Evolutionary conservation across 495 filamentous ascomycete genomes (phyloP), one percentile per base, ranked within the genome.

Genomic region (Articulospora tetracladia): DNA sequence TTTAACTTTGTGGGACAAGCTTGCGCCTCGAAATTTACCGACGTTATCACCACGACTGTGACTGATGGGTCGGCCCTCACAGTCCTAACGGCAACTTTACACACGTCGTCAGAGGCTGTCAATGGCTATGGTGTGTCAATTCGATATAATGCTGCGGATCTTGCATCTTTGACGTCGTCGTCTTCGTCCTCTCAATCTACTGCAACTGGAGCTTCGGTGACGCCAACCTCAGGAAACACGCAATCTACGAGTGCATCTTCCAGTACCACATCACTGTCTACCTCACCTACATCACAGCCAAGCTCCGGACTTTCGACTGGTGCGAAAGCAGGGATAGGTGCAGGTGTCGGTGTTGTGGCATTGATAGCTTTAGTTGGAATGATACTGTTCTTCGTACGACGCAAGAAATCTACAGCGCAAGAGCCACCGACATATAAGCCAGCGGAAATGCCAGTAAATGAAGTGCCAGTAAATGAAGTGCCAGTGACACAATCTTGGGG

Each of bases 321-420:
- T 1, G 55, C 55, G 3, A 49, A 58, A 34, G 55, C 55, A 20
- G 55, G 41, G 4, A 58, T 58, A 19, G 55, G 55, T 19, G 55
- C 41, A 13, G 44, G 55, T 30, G 25, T 50, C 23, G 55, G 39
- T 4, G 23, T 48, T 4, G 39, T 47, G 34, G 34, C 34, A 10
- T 39, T 39, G 34, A n/a, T n/a, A n/a, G 34, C 34, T n/a, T 39
- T 39, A 39, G 34, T n/a, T 39, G 34, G 34, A 39, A 10, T 39
- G 34, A 10, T 39, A 39, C 34, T 39, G n/a, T 39, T 39, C n/a
- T 10, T 39, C 34, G n/a, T 39, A n/a, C 10, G n/a, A n/a, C 10
- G 34, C 10, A 39, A n/a, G 34, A 39, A 39, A n/a, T 10, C 10
- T 39, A 39, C n/a, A n/a, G n/a, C n/a, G n/a, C n/a, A 39, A 10